Conservation (phyloP, 2,329 filamentous ascomycete genomes). For the Claviceps purpurea region DNA sequence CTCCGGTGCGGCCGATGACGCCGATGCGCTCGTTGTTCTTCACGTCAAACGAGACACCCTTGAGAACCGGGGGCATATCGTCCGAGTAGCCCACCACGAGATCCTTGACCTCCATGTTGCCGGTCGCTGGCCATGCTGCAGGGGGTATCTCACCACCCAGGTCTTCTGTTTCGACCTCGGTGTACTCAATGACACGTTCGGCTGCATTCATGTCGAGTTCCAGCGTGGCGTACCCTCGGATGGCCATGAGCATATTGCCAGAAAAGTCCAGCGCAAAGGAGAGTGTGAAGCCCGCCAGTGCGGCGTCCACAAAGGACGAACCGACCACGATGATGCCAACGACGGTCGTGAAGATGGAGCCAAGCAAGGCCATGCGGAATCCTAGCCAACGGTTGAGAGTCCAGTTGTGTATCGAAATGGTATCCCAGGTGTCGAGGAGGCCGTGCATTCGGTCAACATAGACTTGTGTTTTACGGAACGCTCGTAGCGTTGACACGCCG, state of each 20-base stretch:
- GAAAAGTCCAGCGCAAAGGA: conserved; percentile 62
- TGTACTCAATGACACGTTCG: conserved; percentile 65
- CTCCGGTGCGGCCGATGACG: conserved; percentile 67
- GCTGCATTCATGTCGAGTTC: conserved; percentile 71
- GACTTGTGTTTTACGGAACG: conserved; percentile 53
- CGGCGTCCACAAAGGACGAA: conserved; percentile 48
- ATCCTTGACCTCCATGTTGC: conserved; percentile 58
- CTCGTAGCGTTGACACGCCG: conserved; percentile 63
- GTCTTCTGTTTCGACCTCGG: conserved; percentile 52
- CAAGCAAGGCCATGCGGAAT: conserved; percentile 57
- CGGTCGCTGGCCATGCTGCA: conserved; percentile 63
- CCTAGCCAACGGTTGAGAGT: conserved; percentile 67
- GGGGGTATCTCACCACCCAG: conserved; percentile 48
- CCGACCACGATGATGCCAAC: conserved; percentile 52
- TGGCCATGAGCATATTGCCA: conserved; percentile 47
- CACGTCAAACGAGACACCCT: conserved; percentile 53
- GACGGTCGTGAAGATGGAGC: conserved; percentile 52
- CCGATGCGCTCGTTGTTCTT: conserved; percentile 56
- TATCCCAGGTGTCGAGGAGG: conserved; percentile 54
- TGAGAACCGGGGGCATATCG: conserved; percentile 58
- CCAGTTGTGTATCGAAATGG: conserved; percentile 54
- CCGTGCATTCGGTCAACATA: conserved; percentile 59
- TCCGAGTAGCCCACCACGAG: conserved; percentile 60
- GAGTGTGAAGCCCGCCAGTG: conserved; percentile 63
- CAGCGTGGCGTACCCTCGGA: conserved; percentile 54